Evolutionary conservation across 371 early-diverging fungal species (phyloP).

Genomic region (Mucor ambiguus): DNA sequence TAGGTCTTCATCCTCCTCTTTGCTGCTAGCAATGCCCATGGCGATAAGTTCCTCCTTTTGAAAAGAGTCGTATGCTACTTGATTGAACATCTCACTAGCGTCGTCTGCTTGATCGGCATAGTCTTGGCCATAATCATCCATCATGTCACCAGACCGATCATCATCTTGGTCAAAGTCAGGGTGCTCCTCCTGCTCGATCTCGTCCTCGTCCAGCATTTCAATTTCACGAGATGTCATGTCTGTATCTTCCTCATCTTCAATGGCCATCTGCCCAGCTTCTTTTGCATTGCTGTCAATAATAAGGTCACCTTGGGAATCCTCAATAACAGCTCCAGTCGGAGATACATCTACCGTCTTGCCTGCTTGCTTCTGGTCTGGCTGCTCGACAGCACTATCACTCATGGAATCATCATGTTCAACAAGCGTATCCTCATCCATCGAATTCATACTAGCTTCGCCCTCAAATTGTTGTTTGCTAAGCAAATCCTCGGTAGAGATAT

Average conservation of each 20-base stretch:
- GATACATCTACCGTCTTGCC: not conserved
- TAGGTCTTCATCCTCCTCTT: not conserved
- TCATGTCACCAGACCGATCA: not conserved
- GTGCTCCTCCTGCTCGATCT: not conserved
- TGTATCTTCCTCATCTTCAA: not conserved
- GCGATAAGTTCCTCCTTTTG: not conserved
- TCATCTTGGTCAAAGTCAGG: not conserved
- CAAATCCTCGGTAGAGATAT: not conserved
- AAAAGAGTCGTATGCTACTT: not conserved
- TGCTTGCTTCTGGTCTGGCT: not conserved
- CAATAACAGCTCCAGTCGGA: not conserved
- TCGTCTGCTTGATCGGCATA: not conserved
- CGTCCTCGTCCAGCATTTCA: not conserved
- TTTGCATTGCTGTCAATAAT: no score
- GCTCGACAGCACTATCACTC: not conserved
- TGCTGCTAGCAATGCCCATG: not conserved
- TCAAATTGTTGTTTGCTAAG: not conserved
- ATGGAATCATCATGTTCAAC: not conserved
- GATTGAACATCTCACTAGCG: not conserved
- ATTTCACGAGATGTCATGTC: not conserved
- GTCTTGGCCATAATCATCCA: not conserved
- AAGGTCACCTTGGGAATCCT: not conserved
- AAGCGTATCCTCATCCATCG: not conserved
- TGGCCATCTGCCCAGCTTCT: not conserved
- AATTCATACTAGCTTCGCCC: not conserved